Evolutionary conservation across 1,139 yeast genomes (phyloP).

Genomic region (Saccharomyces hybrid): DNA sequence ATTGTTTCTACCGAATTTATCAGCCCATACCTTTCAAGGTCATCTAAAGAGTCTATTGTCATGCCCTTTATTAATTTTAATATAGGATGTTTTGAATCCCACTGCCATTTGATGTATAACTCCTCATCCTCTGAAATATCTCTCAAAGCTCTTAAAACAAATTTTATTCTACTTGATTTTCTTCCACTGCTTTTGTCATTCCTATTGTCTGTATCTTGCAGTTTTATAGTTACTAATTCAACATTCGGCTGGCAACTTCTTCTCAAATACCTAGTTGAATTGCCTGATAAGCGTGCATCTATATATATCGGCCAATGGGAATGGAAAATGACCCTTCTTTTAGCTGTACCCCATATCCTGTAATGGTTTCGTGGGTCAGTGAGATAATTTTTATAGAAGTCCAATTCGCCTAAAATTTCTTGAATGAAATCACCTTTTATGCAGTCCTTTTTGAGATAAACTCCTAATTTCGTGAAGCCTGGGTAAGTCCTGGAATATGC

Average conservation of each 20-base stretch:
- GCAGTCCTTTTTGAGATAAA: slow-evolving; percentile 41
- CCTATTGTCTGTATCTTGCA: slow-evolving; percentile 17
- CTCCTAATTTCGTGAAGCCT: slow-evolving; percentile 65
- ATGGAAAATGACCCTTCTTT: slow-evolving; percentile 61
- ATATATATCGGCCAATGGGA: slow-evolving; percentile 50
- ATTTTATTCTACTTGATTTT: background rate
- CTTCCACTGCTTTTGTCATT: background rate
- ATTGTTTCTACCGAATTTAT: slow-evolving; percentile 56
- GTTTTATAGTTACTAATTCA: slow-evolving; percentile 46
- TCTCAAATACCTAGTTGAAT: slow-evolving; percentile 65
- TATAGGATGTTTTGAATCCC: slow-evolving; percentile 81
- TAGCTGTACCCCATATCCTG: slow-evolving; percentile 72
- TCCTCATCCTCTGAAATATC: slow-evolving; percentile 57
- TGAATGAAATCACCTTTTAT: slow-evolving; percentile 47
- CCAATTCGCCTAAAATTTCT: slow-evolving; percentile 70
- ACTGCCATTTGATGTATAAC: slow-evolving; percentile 74
- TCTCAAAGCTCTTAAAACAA: slow-evolving; percentile 37
- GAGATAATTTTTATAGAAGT: slow-evolving; percentile 53
- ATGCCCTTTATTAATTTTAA: slow-evolving; percentile 39
- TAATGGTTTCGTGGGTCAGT: slow-evolving; percentile 68
- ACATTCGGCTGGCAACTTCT: slow-evolving; percentile 76
- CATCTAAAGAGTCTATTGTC: slow-evolving; percentile 35
- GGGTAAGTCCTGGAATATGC: slow-evolving; percentile 39
- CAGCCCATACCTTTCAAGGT: slow-evolving; percentile 46
- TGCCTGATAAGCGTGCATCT: slow-evolving; percentile 77